Evolutionary conservation across 192 early-diverging fungal genomes (phyloP).

Genomic region (Entomortierella lignicola): DNA sequence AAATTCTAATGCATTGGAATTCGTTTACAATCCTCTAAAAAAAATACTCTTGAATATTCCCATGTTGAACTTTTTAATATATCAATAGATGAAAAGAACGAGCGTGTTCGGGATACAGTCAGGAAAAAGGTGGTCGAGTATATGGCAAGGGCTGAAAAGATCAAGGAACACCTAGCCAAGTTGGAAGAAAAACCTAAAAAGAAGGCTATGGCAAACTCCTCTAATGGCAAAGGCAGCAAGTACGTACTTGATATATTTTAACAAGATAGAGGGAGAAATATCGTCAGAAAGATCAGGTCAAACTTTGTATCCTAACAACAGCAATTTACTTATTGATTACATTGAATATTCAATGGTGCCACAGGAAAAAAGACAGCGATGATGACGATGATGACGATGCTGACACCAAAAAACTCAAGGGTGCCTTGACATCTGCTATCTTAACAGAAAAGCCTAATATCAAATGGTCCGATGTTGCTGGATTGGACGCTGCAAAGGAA

Average conservation of each 20-base stretch:
- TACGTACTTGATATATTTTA: conserved; percentile 17
- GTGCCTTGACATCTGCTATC: conserved; percentile 75
- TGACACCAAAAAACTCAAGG: conserved; percentile 60
- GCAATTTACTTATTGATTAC: neutral
- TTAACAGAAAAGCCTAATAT: conserved; percentile 97
- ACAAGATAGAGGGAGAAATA: neutral
- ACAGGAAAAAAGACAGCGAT: conserved; percentile 62
- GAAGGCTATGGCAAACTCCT: conserved; percentile 72
- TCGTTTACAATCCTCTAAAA: neutral
- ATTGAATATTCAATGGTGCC: neutral
- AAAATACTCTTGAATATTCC: neutral
- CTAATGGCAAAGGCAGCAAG: conserved; percentile 56
- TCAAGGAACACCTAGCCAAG: conserved; percentile 88
- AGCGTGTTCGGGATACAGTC: conserved; percentile 83
- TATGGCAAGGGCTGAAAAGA: conserved; percentile 91
- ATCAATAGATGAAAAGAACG: conserved; percentile 93
- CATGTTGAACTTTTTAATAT: neutral
- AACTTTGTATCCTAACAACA: neutral
- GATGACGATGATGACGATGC: conserved; percentile 60
- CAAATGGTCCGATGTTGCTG: conserved; percentile 97
- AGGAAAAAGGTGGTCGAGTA: conserved; percentile 94
- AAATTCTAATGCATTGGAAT: neutral
- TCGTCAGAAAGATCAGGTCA: neutral
- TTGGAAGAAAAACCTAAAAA: conserved; percentile 73
- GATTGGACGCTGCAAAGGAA: conserved; percentile 95